These are phyloP conservation scores for Carex sylvatica DNA, from an alignment of 202 grass and related monocot species.

Conservation along the genomic window DNA sequence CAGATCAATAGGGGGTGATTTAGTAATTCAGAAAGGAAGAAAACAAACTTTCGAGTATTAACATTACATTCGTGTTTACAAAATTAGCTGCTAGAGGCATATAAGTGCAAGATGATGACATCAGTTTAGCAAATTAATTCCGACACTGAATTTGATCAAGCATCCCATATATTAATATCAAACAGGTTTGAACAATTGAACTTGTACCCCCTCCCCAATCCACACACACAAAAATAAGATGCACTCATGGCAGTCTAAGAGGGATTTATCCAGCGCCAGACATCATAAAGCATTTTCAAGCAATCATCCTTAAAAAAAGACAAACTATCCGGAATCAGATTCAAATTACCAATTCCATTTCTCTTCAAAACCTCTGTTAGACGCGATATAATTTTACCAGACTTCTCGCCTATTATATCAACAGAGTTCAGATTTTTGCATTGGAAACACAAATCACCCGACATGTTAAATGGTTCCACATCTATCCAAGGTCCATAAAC, in stretches of 20 bases:
- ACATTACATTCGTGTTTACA: background rate
- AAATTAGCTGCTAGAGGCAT: background rate
- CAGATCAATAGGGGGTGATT: too few relatives aligned
- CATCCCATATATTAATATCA: background rate
- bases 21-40: background rate
- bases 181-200: background rate
- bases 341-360: slow-evolving; percentile 13
- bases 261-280: slow-evolving; percentile 7
- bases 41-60: background rate
- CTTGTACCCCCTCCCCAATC: background rate
- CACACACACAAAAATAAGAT: background rate
- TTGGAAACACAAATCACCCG: background rate
- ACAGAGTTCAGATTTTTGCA: slow-evolving; percentile 8
- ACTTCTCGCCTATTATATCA: background rate
- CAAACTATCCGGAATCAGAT: background rate
- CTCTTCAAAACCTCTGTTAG: slow-evolving; percentile 3
- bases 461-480: background rate
- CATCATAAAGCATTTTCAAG: slow-evolving; percentile 15
- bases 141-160: background rate
- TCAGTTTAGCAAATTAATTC: background rate
- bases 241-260: background rate
- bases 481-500: background rate
- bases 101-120: background rate
- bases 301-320: background rate
- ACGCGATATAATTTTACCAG: background rate